phyloP scores from a whole-genome alignment of 2,329 filamentous ascomycete genomes.

The Diplodia scrobiculata region DNA sequence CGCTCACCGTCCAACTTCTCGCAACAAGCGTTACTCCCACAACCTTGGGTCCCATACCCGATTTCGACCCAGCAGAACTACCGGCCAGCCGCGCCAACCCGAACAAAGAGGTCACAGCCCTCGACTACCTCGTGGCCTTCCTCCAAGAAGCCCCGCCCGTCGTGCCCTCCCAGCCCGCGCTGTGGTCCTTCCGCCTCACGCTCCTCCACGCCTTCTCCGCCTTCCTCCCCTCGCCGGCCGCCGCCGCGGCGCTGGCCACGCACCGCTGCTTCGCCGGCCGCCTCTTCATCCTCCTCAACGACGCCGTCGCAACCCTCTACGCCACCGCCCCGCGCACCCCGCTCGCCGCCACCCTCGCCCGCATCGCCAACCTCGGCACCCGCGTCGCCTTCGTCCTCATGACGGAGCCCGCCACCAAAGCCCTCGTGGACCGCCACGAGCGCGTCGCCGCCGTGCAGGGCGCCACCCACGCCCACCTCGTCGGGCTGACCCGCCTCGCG shows the following conservation, averaged over 20 bases:
- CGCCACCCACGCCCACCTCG: slow-evolving; percentile 77
- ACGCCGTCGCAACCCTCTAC: slow-evolving; percentile 67
- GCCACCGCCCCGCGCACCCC: slow-evolving; percentile 35
- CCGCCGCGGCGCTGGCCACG: slow-evolving; percentile 64
- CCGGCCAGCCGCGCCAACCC: slow-evolving; percentile 37
- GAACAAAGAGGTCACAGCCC: not conserved
- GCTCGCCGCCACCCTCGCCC: slow-evolving; percentile 47
- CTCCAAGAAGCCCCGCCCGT: not conserved
- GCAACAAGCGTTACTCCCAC: slow-evolving; percentile 64
- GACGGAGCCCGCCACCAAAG: slow-evolving; percentile 59
- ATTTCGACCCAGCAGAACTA: slow-evolving; percentile 29
- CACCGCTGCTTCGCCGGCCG: slow-evolving; percentile 73
- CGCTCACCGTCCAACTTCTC: slow-evolving; percentile 66
- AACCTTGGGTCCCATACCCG: slow-evolving; percentile 66
- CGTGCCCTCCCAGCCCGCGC: slow-evolving; percentile 35
- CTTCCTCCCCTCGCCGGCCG: slow-evolving; percentile 55
- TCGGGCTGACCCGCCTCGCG: slow-evolving; percentile 78
- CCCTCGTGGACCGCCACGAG: slow-evolving; percentile 63
- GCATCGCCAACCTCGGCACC: slow-evolving; percentile 61
- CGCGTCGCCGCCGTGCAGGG: slow-evolving; percentile 72
- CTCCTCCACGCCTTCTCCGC: slow-evolving; percentile 46
- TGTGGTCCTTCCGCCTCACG: slow-evolving; percentile 47
- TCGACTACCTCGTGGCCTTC: not conserved
- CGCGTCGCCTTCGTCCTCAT: slow-evolving; percentile 64
- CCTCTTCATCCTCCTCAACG: slow-evolving; percentile 73